Evolutionary conservation across 768 basidiomycete species (phyloP).

Genomic region (Porphyrellus cyaneotinctus): DNA sequence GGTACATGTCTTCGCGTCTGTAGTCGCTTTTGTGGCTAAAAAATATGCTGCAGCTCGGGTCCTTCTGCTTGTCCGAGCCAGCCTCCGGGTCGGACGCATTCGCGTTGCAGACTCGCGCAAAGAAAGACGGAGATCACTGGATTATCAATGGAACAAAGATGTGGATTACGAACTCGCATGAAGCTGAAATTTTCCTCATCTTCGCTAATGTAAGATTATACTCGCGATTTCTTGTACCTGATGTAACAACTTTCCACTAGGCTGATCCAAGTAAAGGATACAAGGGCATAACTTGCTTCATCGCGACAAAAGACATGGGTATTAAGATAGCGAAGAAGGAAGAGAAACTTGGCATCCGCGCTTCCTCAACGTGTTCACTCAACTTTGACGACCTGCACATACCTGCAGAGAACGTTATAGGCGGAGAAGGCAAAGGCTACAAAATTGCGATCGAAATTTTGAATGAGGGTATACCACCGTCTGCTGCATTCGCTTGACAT

Average conservation of each 20-base stretch:
- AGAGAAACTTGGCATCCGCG: conserved; percentile 94
- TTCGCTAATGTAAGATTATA: conserved; percentile 82
- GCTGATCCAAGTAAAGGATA: conserved; percentile 89
- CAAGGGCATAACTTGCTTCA: conserved; percentile 98
- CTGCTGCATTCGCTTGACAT: background rate
- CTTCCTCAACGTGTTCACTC: conserved; percentile 91
- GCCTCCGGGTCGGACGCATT: conserved; percentile 96
- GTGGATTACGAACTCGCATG: conserved; percentile 97
- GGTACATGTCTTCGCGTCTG: conserved; percentile 37
- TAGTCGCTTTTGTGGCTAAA: background rate
- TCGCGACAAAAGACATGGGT: conserved; percentile 95
- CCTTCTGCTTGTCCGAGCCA: conserved; percentile 92
- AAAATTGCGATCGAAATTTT: conserved; percentile 96
- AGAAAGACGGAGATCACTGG: conserved; percentile 81
- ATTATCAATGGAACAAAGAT: conserved; percentile 96
- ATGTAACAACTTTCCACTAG: conserved; percentile 34
- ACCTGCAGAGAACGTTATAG: conserved; percentile 85
- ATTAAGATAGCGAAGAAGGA: conserved; percentile 98
- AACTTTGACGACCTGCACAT: conserved; percentile 91
- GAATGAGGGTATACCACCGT: conserved; percentile 65
- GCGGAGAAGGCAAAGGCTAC: conserved; percentile 89
- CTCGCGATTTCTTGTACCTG: background rate
- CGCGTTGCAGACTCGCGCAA: conserved; percentile 89
- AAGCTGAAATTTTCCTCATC: conserved; percentile 88
- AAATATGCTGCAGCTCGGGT: conserved; percentile 64